Conservation (phyloP, 129 eudicot genomes). For the Rutidosis leptorrhynchoides region DNA sequence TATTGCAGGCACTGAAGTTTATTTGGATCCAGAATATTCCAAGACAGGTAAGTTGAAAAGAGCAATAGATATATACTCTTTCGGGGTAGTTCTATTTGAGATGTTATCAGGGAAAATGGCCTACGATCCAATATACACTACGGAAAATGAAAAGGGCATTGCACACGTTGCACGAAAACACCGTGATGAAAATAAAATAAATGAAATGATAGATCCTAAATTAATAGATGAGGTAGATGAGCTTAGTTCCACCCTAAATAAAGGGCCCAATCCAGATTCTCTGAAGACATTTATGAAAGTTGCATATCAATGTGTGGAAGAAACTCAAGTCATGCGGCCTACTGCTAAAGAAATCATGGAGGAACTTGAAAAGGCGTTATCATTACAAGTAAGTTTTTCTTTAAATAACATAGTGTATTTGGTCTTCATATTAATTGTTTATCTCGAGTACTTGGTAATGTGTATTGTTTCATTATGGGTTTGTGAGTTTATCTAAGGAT, state of each 20-base stretch:
- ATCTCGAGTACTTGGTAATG: background rate
- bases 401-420: background rate
- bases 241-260: background rate
- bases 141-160: background rate
- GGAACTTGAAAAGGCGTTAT: background rate
- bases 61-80: background rate
- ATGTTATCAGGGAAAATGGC: background rate
- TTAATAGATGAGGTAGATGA: slow-evolving; percentile 1
- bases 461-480: background rate
- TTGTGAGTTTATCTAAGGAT: too few relatives aligned
- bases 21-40: background rate
- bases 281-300: background rate
- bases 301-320: background rate
- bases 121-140: background rate
- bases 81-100: background rate
- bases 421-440: background rate
- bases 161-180: background rate
- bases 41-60: background rate
- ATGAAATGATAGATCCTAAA: background rate
- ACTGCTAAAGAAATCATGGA: background rate
- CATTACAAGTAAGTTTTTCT: background rate
- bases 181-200: background rate
- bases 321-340: background rate
- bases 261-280: background rate
- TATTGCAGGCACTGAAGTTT: background rate